Evolutionary conservation across 225 moss, liverwort and hornwort species (phyloP).

Genomic region (Sphagnum tenellum): DNA sequence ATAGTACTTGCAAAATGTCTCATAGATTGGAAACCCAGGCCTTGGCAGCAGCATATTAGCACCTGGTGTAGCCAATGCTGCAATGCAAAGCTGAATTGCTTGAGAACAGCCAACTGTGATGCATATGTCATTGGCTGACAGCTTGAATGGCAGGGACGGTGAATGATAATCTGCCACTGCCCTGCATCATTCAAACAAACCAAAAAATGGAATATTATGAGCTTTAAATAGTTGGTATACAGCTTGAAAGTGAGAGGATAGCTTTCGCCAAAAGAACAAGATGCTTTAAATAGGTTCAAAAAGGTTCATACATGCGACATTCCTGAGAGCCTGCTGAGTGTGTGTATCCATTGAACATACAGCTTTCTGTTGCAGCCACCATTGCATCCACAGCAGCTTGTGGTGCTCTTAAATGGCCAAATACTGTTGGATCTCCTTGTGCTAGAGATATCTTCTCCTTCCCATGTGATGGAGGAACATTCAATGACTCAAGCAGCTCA

Average conservation of each 20-base stretch:
- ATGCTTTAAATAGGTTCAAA: neutral
- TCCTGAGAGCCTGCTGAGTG: constrained; percentile 62
- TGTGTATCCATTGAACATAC: constrained; percentile 59
- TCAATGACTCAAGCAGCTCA: constrained; percentile 47
- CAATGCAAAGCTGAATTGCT: constrained; percentile 63
- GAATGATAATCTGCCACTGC: constrained; percentile 79
- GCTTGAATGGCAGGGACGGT: constrained; percentile 29
- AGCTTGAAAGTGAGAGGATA: neutral
- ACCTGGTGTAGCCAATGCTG: constrained; percentile 47
- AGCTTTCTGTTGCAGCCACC: constrained; percentile 52
- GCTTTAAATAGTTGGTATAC: too few relatives aligned
- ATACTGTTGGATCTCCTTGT: constrained; percentile 71
- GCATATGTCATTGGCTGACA: constrained; percentile 52
- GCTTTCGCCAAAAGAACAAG: neutral
- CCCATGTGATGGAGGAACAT: constrained; percentile 20
- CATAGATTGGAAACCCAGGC: constrained; percentile 83
- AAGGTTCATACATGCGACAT: constrained; percentile 45
- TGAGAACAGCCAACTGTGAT: constrained; percentile 73
- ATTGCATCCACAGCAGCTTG: constrained; percentile 58
- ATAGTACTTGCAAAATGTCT: constrained; percentile 63
- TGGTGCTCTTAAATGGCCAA: constrained; percentile 78
- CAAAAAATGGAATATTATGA: too few relatives aligned
- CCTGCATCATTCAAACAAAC: constrained; percentile 14
- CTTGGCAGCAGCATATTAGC: constrained; percentile 74
- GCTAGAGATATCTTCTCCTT: constrained; percentile 76